Evolutionary conservation across 768 basidiomycete genomes (phyloP), one percentile per base, ranked within the genome.

Genomic region (Mycena albidolilacea): DNA sequence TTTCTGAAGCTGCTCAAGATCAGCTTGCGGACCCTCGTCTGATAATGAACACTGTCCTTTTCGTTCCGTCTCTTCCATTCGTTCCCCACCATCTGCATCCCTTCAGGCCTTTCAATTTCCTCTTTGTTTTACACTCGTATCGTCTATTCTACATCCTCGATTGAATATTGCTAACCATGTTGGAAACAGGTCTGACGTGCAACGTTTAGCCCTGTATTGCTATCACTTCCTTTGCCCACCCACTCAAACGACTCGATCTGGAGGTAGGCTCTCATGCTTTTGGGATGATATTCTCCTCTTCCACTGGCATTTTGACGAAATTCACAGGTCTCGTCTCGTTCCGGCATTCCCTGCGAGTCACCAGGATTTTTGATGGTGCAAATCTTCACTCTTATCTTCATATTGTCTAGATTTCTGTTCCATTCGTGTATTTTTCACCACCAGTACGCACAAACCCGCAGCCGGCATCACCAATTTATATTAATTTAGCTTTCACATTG

Each of bases 231-330:
- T 57, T 57, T 37, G 15, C 55, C 23, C 55, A 35, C 55, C 5
- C 35, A 37, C 55, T 57, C 55, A 17, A 57, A 57, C 12, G 30
- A 37, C 55, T 57, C 23, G 55, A 57, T 57, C 55, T 57, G 55
- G 55, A 15, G 30, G 30, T 57, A 35, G 55, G 30, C 55, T 57
- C 55, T 57, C 55, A 37, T 35, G 55, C 6, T 43, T 14, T 43
- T 43, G 41, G 14, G 41, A 43, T 30, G 30, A 2, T 43, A 43
- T 14, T 43, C 14, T 43, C 57, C 57, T 58, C 57, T 58, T 58
- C 57, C 37, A 39, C 57, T 39, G 57, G 37, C 57, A 30, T 3
- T 23, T 17, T 2, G 30, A 23, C 12, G 12, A 55, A 14, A 35
- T 55, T n/a, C 35, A 55, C 21, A 55, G 54, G 54, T 55, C 23